Evolutionary conservation across 768 basidiomycete species (phyloP).

Genomic region (Infundibulicybe gibba): DNA sequence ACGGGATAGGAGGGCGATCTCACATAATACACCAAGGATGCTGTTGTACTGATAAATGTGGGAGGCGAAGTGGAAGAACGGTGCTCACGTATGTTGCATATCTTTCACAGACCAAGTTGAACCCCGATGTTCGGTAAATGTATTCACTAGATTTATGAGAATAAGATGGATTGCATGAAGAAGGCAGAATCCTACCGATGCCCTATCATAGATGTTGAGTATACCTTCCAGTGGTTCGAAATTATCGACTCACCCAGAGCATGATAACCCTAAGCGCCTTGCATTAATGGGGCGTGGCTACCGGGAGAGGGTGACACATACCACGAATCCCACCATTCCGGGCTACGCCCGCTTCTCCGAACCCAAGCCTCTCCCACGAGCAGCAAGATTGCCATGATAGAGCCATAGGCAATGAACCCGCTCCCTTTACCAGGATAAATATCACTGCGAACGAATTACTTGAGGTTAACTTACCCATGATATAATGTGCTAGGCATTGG

Average conservation of each 20-base stretch:
- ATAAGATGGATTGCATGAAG: background rate
- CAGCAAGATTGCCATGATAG: conserved; percentile 76
- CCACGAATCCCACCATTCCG: conserved; percentile 88
- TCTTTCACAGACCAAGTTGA: conserved; percentile 84
- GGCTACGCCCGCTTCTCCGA: conserved; percentile 62
- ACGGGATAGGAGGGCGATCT: conserved; percentile 12
- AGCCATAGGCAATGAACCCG: conserved; percentile 85
- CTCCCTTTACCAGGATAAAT: conserved; percentile 33
- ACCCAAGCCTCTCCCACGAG: conserved; percentile 79
- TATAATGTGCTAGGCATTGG: conserved; percentile 88
- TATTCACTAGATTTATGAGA: conserved; percentile 57
- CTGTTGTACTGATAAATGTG: conserved; percentile 27
- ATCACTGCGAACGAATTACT: background rate
- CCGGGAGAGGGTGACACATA: conserved; percentile 26
- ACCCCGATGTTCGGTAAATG: conserved; percentile 89
- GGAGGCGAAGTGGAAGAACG: background rate
- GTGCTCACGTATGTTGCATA: conserved; percentile 86
- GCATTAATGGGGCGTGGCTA: background rate
- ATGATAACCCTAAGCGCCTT: conserved; percentile 36
- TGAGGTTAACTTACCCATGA: conserved; percentile 46
- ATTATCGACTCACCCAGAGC: conserved; percentile 38
- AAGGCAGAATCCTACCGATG: conserved; percentile 34
- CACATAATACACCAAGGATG: conserved; percentile 72
- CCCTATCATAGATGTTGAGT: conserved; percentile 32
- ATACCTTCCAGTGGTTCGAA: background rate